These are phyloP conservation scores for Elsinoe australis DNA, from an alignment of 2,329 filamentous ascomycete species.

Conservation along the genomic window DNA sequence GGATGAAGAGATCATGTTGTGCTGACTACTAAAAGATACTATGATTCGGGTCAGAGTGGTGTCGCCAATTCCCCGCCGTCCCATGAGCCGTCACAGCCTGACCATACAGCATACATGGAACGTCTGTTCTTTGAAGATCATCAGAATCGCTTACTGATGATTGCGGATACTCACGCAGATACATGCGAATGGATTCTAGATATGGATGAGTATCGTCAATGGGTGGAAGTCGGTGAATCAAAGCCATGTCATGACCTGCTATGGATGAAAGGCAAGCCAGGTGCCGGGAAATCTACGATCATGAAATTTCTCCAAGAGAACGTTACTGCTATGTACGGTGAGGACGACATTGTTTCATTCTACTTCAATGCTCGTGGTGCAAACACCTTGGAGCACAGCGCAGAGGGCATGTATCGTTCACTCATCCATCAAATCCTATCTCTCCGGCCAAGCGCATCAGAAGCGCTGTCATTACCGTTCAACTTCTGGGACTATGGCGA, in stretches of 20 bases:
- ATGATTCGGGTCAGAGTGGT: too few relatives aligned
- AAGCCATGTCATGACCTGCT: slow-evolving; percentile 2
- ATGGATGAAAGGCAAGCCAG: slow-evolving; percentile 20
- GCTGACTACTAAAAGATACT: too few relatives aligned
- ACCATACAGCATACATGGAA: background rate
- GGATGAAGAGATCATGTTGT: too few relatives aligned
- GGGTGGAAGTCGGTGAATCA: too few relatives aligned
- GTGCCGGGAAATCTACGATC: slow-evolving; percentile 18
- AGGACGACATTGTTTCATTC: background rate
- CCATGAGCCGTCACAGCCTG: too few relatives aligned
- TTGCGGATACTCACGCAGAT: background rate
- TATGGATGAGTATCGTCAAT: background rate
- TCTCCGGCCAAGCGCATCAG: background rate
- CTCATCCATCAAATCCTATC: background rate
- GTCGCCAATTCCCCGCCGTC: too few relatives aligned
- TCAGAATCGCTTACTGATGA: background rate
- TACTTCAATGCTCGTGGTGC: background rate
- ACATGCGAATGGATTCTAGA: background rate
- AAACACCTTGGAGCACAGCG: background rate
- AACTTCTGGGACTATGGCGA: background rate
- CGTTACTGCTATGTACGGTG: background rate
- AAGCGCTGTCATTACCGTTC: background rate
- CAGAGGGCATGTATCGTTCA: background rate
- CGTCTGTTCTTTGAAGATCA: background rate
- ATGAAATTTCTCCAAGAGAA: slow-evolving; percentile 12